Evolutionary conservation across 1,284 basidiomycete species (phyloP).

Genomic region (Trichosporon ovoides): DNA sequence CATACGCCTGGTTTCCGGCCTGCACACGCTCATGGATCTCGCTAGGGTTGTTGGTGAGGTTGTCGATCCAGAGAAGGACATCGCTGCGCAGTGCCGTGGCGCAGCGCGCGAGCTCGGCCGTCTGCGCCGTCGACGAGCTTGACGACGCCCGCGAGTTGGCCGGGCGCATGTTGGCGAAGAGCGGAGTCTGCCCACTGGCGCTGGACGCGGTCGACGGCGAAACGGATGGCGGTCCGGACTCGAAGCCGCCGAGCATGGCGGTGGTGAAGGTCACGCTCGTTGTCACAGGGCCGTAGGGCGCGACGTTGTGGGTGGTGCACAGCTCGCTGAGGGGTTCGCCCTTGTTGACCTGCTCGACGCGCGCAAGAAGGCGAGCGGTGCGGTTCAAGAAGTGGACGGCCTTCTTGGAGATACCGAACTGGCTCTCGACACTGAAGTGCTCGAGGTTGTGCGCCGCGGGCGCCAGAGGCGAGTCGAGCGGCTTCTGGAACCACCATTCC

Average conservation of each 20-base stretch:
- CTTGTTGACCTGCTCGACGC: constrained; percentile 20
- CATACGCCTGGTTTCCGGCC: constrained; percentile 48
- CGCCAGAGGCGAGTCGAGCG: not conserved
- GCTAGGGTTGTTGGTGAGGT: constrained; percentile 31
- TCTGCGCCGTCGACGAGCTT: not conserved
- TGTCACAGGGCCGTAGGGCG: constrained; percentile 35
- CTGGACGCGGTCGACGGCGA: constrained; percentile 5
- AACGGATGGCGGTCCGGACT: constrained; percentile 3
- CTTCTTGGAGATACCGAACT: constrained; percentile 51
- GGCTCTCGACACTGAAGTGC: constrained; percentile 52
- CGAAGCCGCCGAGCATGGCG: not conserved
- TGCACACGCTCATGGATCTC: constrained; percentile 48
- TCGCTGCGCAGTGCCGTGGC: constrained; percentile 41
- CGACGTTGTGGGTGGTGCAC: constrained; percentile 5
- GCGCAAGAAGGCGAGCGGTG: constrained; percentile 34
- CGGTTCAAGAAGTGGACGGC: constrained; percentile 44
- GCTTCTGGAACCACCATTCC: constrained; percentile 49
- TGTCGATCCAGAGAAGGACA: constrained; percentile 46
- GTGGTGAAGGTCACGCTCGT: not conserved
- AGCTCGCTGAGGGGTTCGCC: constrained; percentile 25
- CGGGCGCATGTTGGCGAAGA: not conserved
- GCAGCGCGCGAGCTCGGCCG: constrained; percentile 23
- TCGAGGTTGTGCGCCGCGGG: constrained; percentile 41
- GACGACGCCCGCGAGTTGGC: not conserved
- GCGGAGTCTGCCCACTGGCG: not conserved